Conservation (phyloP, 2,329 filamentous ascomycete species). For the Colletotrichum lentis region DNA sequence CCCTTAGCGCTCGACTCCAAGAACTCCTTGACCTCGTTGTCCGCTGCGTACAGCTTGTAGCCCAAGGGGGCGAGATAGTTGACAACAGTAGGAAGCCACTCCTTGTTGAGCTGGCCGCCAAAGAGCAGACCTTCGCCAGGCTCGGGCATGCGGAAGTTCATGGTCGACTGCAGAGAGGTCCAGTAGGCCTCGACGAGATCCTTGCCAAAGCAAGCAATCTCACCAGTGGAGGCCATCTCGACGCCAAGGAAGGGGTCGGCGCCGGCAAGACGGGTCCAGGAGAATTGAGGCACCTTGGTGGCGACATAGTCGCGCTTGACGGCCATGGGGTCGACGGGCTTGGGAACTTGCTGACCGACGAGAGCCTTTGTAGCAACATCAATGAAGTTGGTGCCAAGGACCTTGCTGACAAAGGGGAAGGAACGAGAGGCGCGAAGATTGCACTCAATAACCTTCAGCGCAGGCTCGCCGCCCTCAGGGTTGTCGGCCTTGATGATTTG, state of each 20-base stretch:
- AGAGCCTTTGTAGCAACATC: slow-evolving; percentile 94
- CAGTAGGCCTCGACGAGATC: slow-evolving; percentile 97
- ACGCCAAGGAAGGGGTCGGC: slow-evolving; percentile 98
- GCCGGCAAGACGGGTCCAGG: slow-evolving; percentile 96
- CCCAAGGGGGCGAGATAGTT: slow-evolving; percentile 88
- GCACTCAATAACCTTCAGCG: slow-evolving; percentile 96
- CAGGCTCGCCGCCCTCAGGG: slow-evolving; percentile 75
- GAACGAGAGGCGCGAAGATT: slow-evolving; percentile 97
- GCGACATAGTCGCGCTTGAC: slow-evolving; percentile 90
- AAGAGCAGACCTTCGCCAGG: slow-evolving; percentile 95
- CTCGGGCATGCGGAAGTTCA: slow-evolving; percentile 98
- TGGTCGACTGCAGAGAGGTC: slow-evolving; percentile 93
- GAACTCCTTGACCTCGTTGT: slow-evolving; percentile 80
- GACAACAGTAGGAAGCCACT: slow-evolving; percentile 79
- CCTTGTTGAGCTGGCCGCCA: slow-evolving; percentile 79
- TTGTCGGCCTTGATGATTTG: slow-evolving; percentile 95
- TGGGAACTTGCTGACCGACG: slow-evolving; percentile 83
- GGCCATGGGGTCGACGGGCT: slow-evolving; percentile 87
- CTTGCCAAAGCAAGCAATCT: slow-evolving; percentile 99
- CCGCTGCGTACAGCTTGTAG: slow-evolving; percentile 93
- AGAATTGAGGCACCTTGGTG: slow-evolving; percentile 98
- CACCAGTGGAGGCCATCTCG: slow-evolving; percentile 95
- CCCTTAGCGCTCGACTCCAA: slow-evolving; percentile 76
- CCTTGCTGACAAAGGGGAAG: slow-evolving; percentile 98
- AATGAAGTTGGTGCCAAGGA: slow-evolving; percentile 95